Conservation (phyloP, 148 eudicot species). For the Beta vulgaris region DNA sequence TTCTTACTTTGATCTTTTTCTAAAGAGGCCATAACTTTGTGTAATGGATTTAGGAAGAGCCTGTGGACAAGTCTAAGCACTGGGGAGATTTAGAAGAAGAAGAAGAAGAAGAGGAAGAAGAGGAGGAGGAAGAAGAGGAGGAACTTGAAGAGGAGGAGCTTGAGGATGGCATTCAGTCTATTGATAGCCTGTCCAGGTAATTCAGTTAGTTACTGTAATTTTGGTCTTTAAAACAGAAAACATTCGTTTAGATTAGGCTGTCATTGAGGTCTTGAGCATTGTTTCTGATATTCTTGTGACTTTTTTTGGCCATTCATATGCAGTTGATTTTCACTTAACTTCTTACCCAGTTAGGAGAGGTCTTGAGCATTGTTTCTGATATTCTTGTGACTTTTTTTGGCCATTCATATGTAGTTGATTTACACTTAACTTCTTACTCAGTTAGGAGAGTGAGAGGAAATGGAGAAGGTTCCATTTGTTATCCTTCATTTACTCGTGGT, state of each 20-base stretch:
- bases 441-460: background rate
- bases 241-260: background rate
- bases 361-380: too few species aligned
- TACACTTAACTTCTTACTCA: background rate
- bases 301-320: conserved; percentile 9
- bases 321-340: background rate
- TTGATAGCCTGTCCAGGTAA: conserved; percentile 93
- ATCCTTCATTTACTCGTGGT: background rate
- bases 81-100: conserved; percentile 99
- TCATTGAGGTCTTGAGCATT: background rate
- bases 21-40: background rate
- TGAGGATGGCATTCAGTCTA: conserved; percentile 83
- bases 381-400: too few species aligned
- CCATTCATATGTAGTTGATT: background rate
- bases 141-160: conserved; percentile 69
- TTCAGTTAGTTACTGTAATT: background rate
- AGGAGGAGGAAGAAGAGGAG: conserved; percentile 65
- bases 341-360: background rate
- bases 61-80: conserved; percentile 85
- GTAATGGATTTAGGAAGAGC: conserved; percentile 62
- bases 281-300: too few species aligned
- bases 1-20: background rate
- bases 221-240: background rate
- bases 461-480: background rate
- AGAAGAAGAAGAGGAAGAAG: conserved; percentile 84